Evolutionary conservation across 2,329 filamentous ascomycete species (phyloP), one percentile per base, ranked within the genome.

Genomic region (Chrysoporthe deuterocubensis): DNA sequence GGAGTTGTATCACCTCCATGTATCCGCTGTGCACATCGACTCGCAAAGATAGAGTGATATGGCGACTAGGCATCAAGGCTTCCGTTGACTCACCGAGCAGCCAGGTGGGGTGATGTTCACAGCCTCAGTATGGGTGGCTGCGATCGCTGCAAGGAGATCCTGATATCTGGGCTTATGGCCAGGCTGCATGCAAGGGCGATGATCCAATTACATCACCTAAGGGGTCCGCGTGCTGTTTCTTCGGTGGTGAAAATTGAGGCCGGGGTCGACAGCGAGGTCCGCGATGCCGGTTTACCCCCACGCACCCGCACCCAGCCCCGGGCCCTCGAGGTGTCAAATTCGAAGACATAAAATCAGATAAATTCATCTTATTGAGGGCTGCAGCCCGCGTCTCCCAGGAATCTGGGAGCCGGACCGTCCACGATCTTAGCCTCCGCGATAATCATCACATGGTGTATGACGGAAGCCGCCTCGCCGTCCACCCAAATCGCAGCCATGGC

Each of bases 361-460:
- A 40, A 40, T 40, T 9, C 37, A 9, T 40, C 9, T 40, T 9
- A 6, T 9, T 40, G 37, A 40, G 9, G 37, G 37, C 37, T 40
- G 21, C 3, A 54, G 13, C 50, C 13, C 32, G 42, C 6, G 46
- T 60, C 43, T 57, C 57, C 56, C 57, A 54, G 57, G 46, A 44
- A 26, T 26, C 42, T 34, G 43, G 11, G 26, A 42, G 37, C 50
- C 32, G 50, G 50, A 54, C 32, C 50, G 50, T 54, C 50, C 13
- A 26, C 50, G 21, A 32, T 16, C 37, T 44, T 56, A 66, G 58
- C 58, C 61, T 60, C 58, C 64, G 46, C 34, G 26, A 18, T 32
- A 16, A 42, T n/a, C 59, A 63, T 66, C 65, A 66, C 65, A 66
- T 66, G 65, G 8, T 11, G 58, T 48, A 58, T 66, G 59, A 48